A percentile compares a stretch with the other conserved stretches of the same genome.
Evolutionary conservation across 2,329 filamentous ascomycete genomes (phyloP).

Genomic region (Calonectria hongkongensis): DNA sequence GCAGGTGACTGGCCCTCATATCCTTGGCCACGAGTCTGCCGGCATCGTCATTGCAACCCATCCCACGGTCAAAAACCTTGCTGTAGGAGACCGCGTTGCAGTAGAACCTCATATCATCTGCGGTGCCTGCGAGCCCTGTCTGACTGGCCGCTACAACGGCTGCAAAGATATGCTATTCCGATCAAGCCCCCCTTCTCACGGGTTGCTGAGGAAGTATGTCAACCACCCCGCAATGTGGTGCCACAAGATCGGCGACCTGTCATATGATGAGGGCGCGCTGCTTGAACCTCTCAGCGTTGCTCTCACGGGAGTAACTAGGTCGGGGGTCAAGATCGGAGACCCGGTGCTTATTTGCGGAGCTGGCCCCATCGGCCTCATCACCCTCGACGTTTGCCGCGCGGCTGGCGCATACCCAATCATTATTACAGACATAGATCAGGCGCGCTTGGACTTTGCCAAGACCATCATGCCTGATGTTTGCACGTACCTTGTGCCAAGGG

Average conservation of each 20-base stretch:
- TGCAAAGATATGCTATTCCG: neutral
- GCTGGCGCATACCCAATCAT: neutral
- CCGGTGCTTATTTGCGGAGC: neutral
- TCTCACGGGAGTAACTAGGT: neutral
- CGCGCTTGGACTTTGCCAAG: neutral
- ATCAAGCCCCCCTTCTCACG: neutral
- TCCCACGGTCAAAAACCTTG: neutral
- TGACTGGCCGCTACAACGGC: neutral
- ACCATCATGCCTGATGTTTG: neutral
- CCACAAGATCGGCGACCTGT: neutral
- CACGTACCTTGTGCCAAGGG: neutral
- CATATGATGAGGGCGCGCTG: neutral
- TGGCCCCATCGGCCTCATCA: neutral
- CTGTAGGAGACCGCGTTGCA: neutral
- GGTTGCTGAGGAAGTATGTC: neutral
- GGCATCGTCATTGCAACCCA: neutral
- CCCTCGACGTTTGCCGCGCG: neutral
- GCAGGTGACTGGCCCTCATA: neutral
- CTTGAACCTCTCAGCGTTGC: neutral
- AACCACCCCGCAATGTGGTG: neutral
- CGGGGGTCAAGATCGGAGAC: neutral
- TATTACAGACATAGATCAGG: neutral
- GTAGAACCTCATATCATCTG: neutral
- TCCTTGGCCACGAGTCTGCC: neutral
- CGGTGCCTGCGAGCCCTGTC: neutral